Evolutionary conservation across 495 filamentous ascomycete species (phyloP).

Genomic region (Penicillium steckii): DNA sequence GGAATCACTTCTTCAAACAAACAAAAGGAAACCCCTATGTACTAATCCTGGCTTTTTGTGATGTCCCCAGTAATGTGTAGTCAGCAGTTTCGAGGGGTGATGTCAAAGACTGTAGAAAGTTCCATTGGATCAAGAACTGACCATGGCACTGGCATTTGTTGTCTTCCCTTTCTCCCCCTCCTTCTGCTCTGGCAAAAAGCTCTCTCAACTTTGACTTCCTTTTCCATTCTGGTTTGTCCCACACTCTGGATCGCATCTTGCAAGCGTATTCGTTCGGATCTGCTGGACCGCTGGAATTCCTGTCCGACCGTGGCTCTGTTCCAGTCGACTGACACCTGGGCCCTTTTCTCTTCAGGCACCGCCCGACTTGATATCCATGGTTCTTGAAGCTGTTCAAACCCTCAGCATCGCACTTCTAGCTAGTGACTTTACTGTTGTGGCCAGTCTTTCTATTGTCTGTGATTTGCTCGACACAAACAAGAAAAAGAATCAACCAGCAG

Average conservation of each 20-base stretch:
- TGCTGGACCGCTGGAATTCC: constrained; percentile 31
- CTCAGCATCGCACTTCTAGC: constrained; percentile 3
- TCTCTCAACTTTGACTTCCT: background rate
- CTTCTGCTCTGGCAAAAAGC: background rate
- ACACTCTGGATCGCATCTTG: constrained; percentile 6
- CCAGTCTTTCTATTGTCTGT: background rate
- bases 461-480: background rate
- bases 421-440: constrained; percentile 9
- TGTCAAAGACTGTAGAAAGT: constrained; percentile 14
- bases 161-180: background rate
- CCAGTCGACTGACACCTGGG: constrained; percentile 18
- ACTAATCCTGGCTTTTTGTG: no score
- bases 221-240: constrained; percentile 10
- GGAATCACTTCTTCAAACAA: no score
- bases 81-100: constrained; percentile 5
- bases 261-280: constrained; percentile 26
- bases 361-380: constrained; percentile 17
- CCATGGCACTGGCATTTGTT: constrained; percentile 9
- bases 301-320: constrained; percentile 34
- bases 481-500: background rate
- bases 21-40: no score
- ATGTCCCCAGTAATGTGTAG: no score
- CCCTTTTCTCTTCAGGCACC: constrained; percentile 25
- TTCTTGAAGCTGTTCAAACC: constrained; percentile 5
- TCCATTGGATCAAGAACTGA: background rate